Evolutionary conservation across 1,139 yeast species (phyloP).

Genomic region (Magnusiomyces fungicola): DNA sequence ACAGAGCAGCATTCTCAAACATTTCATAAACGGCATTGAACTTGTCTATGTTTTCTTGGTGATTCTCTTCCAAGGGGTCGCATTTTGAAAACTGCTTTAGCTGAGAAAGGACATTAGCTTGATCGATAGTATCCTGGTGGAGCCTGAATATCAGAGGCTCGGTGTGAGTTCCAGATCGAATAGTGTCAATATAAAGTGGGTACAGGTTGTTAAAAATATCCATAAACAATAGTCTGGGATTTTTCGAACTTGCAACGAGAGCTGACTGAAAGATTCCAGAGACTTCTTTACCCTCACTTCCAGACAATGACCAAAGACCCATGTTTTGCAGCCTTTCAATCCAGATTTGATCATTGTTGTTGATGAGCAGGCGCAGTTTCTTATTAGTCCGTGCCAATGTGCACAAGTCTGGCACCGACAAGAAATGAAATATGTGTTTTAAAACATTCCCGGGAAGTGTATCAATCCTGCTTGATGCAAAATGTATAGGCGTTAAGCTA

Average conservation of each 20-base stretch:
- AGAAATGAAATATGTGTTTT: neutral
- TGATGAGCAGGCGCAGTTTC: neutral
- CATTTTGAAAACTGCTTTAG: slow-evolving; percentile 34
- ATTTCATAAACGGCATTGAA: slow-evolving; percentile 56
- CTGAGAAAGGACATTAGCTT: slow-evolving; percentile 26
- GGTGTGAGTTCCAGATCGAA: slow-evolving; percentile 18
- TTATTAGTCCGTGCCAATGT: slow-evolving; percentile 2
- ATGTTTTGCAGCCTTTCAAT: slow-evolving; percentile 41
- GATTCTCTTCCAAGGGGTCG: slow-evolving; percentile 34
- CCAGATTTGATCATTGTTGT: slow-evolving; percentile 41
- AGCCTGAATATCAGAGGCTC: slow-evolving; percentile 24
- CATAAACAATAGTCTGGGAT: slow-evolving; percentile 20
- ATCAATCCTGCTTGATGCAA: neutral
- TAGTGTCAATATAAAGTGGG: slow-evolving; percentile 27
- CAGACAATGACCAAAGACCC: slow-evolving; percentile 39
- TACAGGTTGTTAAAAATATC: slow-evolving; percentile 21
- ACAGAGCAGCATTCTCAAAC: slow-evolving; percentile 63
- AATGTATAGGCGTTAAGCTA: neutral
- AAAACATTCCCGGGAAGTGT: neutral
- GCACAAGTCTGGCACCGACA: slow-evolving; percentile 2
- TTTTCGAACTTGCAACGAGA: slow-evolving; percentile 11
- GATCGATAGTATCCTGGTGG: slow-evolving; percentile 25
- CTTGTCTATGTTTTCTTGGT: slow-evolving; percentile 39
- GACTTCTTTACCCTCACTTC: neutral
- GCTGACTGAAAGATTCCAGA: neutral